Evolutionary conservation across 306 rosid species (phyloP).

Genomic region (Spatholobus suberectus): DNA sequence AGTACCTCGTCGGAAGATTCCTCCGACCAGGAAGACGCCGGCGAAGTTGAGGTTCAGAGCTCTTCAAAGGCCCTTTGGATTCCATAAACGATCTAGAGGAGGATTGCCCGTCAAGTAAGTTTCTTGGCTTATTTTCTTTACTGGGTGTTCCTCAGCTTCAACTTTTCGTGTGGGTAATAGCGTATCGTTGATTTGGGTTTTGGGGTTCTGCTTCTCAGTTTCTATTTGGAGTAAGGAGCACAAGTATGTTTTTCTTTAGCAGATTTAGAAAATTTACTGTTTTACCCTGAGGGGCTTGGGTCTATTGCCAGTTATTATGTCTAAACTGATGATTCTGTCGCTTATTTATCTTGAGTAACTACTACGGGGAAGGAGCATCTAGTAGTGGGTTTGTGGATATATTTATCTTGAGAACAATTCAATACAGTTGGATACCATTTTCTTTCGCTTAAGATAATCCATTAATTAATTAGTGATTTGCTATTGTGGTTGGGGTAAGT

Average conservation of each 20-base stretch:
- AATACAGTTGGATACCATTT: slow-evolving; percentile 11
- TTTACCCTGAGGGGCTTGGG: neutral
- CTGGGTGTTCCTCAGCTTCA: slow-evolving; percentile 12
- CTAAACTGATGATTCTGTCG: no score
- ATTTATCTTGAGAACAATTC: slow-evolving; percentile 3
- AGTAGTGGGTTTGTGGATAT: neutral
- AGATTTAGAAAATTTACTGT: slow-evolving; percentile 19
- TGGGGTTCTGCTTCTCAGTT: neutral
- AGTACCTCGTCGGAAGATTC: slow-evolving; percentile 60
- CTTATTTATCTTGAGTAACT: no score
- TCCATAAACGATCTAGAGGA: slow-evolving; percentile 65
- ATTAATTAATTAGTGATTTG: slow-evolving; percentile 10
- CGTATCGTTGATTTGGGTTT: neutral
- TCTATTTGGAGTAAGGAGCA: neutral
- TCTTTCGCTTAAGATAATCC: slow-evolving; percentile 9
- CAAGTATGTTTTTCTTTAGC: neutral
- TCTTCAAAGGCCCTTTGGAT: slow-evolving; percentile 69
- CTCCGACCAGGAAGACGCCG: slow-evolving; percentile 67
- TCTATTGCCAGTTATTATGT: neutral
- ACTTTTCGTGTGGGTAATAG: no score
- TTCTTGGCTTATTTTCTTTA: slow-evolving; percentile 16
- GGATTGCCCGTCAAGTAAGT: slow-evolving; percentile 75
- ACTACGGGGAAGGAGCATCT: slow-evolving; percentile 20
- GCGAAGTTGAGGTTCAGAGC: slow-evolving; percentile 62
- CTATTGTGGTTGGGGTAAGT: slow-evolving; percentile 21